Conservation (phyloP, 495 filamentous ascomycete genomes). For the Tirmania nivea region DNA sequence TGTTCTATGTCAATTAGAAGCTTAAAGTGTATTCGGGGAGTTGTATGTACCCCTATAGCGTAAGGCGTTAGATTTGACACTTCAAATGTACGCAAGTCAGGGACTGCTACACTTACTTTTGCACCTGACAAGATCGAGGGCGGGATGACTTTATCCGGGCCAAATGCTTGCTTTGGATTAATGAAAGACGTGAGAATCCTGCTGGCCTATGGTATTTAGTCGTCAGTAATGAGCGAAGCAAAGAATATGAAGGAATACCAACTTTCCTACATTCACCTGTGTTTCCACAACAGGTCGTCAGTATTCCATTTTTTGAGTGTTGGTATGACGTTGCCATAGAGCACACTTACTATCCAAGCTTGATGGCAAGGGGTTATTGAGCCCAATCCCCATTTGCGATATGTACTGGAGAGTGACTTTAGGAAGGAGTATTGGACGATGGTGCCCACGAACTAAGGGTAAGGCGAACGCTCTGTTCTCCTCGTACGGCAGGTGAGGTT, state of each 20-base stretch:
- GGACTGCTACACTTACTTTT: conserved; percentile 39
- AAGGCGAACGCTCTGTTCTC: no score
- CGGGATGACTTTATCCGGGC: conserved; percentile 93
- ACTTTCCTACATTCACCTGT: conserved; percentile 66
- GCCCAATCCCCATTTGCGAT: conserved; percentile 24
- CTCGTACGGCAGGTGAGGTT: no score
- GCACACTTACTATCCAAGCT: conserved; percentile 35
- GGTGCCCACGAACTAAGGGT: no score
- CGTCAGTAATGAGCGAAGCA: no score
- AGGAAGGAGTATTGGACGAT: not conserved
- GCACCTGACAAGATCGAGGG: conserved; percentile 73
- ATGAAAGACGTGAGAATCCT: conserved; percentile 91
- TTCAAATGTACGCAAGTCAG: no score
- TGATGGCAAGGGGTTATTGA: conserved; percentile 47
- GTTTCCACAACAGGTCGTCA: conserved; percentile 8
- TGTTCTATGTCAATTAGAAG: conserved; percentile 20
- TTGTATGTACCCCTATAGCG: not conserved
- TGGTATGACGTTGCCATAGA: not conserved
- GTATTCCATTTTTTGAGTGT: conserved; percentile 12
- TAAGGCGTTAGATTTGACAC: no score
- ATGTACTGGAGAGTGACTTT: conserved; percentile 9
- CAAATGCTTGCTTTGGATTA: conserved; percentile 82
- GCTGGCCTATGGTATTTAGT: conserved; percentile 26
- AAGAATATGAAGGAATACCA: no score
- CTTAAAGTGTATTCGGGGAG: not conserved